Conservation (phyloP, 2,329 filamentous ascomycete genomes). For the Alternaria sp. region DNA sequence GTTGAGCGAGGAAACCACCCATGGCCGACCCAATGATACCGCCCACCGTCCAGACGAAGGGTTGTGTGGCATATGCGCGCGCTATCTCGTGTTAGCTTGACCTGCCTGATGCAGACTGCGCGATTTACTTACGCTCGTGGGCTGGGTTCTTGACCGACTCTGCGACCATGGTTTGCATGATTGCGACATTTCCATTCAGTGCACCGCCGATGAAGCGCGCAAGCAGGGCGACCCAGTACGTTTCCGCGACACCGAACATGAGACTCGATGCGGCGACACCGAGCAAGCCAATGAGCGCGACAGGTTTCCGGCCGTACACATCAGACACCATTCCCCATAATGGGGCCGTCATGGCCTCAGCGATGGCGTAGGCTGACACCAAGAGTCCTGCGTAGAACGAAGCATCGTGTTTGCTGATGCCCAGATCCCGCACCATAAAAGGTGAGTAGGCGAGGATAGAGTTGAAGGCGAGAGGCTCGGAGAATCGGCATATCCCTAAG, state of each 20-base stretch:
- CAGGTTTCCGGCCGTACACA: conserved; percentile 49
- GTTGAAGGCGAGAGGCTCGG: conserved; percentile 90
- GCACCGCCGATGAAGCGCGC: conserved; percentile 80
- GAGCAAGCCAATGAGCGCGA: conserved; percentile 61
- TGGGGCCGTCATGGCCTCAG: conserved; percentile 85
- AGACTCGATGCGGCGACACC: conserved; percentile 86
- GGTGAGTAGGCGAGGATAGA: conserved; percentile 84
- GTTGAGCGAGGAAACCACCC: conserved; percentile 84
- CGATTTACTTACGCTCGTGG: conserved; percentile 74
- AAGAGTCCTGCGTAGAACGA: conserved; percentile 86
- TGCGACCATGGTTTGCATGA: conserved; percentile 92
- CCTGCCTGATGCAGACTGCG: background rate
- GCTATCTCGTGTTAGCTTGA: conserved; percentile 56
- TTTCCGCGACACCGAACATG: conserved; percentile 79
- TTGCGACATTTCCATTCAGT: conserved; percentile 89
- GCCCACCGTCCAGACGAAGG: conserved; percentile 90
- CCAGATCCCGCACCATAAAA: conserved; percentile 49
- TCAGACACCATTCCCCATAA: conserved; percentile 51
- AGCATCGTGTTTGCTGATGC: conserved; percentile 51
- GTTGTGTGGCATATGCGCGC: conserved; percentile 87
- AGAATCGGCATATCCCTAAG: conserved; percentile 86
- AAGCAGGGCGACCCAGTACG: conserved; percentile 81
- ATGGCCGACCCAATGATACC: conserved; percentile 87
- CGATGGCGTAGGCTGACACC: conserved; percentile 87
- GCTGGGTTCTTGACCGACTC: conserved; percentile 87